Evolutionary conservation across 768 basidiomycete genomes (phyloP).

Genomic region (Auriscalpium vulgare): DNA sequence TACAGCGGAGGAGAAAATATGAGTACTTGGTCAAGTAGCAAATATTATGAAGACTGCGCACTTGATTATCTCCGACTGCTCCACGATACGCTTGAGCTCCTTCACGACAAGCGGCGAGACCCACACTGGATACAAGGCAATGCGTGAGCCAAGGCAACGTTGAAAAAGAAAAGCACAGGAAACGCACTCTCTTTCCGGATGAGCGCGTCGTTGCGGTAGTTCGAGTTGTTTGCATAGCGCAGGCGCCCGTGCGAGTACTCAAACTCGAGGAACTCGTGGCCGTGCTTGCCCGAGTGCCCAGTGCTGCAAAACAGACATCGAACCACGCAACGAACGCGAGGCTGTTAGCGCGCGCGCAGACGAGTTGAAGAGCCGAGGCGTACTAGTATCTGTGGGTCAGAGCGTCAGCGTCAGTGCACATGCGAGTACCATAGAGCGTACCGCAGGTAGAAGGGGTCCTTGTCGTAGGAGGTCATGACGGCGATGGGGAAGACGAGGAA

Average conservation of each 20-base stretch:
- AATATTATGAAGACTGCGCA: constrained; percentile 26
- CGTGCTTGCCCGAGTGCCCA: constrained; percentile 97
- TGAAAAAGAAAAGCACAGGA: not conserved
- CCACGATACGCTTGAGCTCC: constrained; percentile 91
- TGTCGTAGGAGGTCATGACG: constrained; percentile 13
- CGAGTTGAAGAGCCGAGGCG: constrained; percentile 18
- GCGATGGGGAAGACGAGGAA: not conserved
- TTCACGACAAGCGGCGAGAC: constrained; percentile 86
- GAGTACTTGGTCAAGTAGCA: too few species aligned
- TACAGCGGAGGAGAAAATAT: not conserved
- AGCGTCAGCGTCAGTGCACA: not conserved
- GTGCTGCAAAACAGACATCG: constrained; percentile 44
- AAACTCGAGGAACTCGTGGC: constrained; percentile 97
- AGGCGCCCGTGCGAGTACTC: constrained; percentile 96
- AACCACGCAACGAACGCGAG: constrained; percentile 27
- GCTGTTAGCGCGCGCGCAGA: not conserved
- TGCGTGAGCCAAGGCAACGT: not conserved
- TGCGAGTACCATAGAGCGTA: not conserved
- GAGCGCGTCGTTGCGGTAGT: constrained; percentile 94
- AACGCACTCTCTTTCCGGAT: constrained; percentile 97
- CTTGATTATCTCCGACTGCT: constrained; percentile 93
- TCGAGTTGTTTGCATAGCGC: constrained; percentile 98
- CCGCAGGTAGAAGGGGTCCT: constrained; percentile 17
- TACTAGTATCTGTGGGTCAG: constrained; percentile 41
- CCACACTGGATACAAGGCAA: constrained; percentile 60